A percentile compares a stretch with the other conserved stretches of the same genome.
Conservation (phyloP, 202 grass and related monocot species). For the Schoenoplectus tabernaemontani region DNA sequence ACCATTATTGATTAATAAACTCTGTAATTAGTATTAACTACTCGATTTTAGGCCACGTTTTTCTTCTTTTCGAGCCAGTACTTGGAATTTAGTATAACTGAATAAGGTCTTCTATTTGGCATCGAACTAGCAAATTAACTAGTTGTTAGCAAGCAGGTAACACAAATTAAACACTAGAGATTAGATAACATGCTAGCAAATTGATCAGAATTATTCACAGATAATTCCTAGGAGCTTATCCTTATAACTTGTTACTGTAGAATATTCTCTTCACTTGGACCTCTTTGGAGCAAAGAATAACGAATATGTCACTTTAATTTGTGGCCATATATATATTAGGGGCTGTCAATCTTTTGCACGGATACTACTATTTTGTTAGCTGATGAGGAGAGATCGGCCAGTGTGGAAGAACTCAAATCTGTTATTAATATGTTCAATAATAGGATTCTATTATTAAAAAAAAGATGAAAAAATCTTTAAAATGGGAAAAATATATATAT, state of each 20-base stretch:
- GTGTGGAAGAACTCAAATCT: too few relatives aligned
- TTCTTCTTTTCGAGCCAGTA: neutral
- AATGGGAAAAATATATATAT: too few relatives aligned
- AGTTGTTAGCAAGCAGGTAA: neutral
- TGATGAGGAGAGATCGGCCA: neutral
- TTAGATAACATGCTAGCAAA: neutral
- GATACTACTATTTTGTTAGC: neutral
- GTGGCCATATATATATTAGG: neutral
- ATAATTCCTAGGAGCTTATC: neutral
- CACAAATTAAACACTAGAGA: neutral
- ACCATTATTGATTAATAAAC: neutral
- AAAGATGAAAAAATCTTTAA: too few relatives aligned
- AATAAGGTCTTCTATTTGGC: neutral
- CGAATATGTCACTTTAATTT: neutral
- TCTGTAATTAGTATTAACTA: neutral
- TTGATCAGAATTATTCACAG: constrained; percentile 2
- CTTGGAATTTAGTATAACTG: neutral
- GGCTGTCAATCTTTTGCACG: neutral
- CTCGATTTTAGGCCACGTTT: neutral
- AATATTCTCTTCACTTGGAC: neutral
- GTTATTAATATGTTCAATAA: too few relatives aligned
- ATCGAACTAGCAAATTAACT: neutral
- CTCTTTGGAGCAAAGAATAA: neutral
- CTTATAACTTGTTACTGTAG: neutral
- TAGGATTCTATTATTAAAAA: too few relatives aligned